Conservation (phyloP, 140 eudicot genomes). For the Ambrosia hybrid region DNA sequence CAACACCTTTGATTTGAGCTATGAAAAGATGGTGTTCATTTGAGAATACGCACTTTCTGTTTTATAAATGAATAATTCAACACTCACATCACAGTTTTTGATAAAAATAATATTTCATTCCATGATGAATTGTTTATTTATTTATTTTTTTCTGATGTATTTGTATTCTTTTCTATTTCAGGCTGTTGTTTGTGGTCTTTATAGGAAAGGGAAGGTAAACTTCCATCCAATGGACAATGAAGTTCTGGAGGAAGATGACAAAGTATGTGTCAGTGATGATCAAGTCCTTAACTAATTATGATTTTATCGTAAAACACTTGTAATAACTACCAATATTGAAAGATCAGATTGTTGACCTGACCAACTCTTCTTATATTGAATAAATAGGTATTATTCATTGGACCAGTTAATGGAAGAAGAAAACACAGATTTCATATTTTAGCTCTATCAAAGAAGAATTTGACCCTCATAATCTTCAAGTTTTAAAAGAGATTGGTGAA, state of each 20-base stretch:
- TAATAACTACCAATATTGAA: neutral
- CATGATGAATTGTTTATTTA: too few relatives aligned
- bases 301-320: neutral
- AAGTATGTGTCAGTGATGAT: constrained; percentile 49
- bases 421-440: constrained; percentile 54
- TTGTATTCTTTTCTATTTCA: constrained; percentile 30
- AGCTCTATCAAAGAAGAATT: constrained; percentile 40
- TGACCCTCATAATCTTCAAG: constrained; percentile 40
- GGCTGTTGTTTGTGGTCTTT: constrained; percentile 95
- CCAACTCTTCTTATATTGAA: neutral
- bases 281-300: neutral
- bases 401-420: constrained; percentile 67
- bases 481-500: constrained; percentile 38
- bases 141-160: neutral
- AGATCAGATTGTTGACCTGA: neutral
- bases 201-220: constrained; percentile 58
- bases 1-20: neutral
- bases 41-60: constrained; percentile 7
- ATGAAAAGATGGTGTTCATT: neutral
- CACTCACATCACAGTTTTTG: constrained; percentile 1
- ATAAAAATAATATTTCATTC: neutral
- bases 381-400: constrained; percentile 73
- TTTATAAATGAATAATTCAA: neutral
- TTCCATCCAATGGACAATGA: constrained; percentile 94
- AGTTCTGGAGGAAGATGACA: constrained; percentile 71